A percentile compares a stretch with the other conserved stretches of the same genome.
Evolutionary conservation across 257 asterid genomes (phyloP).

Genomic region (Ophiorrhiza pumila): DNA sequence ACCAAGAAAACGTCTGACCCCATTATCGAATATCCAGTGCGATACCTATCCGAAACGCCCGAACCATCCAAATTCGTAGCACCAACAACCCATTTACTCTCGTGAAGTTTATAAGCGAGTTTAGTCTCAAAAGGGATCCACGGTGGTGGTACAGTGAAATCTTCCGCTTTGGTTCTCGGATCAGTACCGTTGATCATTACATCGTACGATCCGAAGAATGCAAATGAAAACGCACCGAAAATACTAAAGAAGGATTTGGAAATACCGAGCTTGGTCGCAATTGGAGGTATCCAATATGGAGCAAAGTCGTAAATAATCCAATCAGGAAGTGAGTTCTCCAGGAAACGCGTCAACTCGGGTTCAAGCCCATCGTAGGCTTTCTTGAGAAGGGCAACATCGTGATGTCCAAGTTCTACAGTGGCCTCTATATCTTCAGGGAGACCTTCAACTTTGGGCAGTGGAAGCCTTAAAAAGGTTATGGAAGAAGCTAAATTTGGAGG

Average conservation of each 20-base stretch:
- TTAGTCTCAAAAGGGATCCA: conserved; percentile 23
- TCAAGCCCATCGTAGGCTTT: conserved; percentile 23
- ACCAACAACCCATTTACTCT: conserved; percentile 15
- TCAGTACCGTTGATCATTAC: neutral
- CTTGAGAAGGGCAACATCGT: conserved; percentile 18
- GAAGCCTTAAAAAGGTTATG: conserved; percentile 30
- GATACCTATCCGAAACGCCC: conserved; percentile 29
- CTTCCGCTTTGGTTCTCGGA: neutral
- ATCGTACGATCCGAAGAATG: neutral
- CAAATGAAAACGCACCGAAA: neutral
- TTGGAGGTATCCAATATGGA: conserved; percentile 24
- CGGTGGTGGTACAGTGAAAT: neutral
- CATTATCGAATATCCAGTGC: conserved; percentile 7
- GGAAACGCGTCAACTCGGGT: conserved; percentile 10
- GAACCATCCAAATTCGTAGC: neutral
- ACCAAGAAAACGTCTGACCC: conserved; percentile 25
- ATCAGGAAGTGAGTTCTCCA: conserved; percentile 11
- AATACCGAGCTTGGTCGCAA: conserved; percentile 10
- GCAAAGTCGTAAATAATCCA: conserved; percentile 32
- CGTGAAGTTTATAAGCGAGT: conserved; percentile 20
- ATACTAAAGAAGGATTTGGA: conserved; percentile 13
- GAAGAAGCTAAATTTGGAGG: conserved; percentile 32
- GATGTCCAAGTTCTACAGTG: conserved; percentile 20
- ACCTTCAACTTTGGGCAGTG: conserved; percentile 25
- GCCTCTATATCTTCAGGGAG: conserved; percentile 27